Conservation (phyloP, 768 basidiomycete species). For the Xerocomus brunneocitrinus region DNA sequence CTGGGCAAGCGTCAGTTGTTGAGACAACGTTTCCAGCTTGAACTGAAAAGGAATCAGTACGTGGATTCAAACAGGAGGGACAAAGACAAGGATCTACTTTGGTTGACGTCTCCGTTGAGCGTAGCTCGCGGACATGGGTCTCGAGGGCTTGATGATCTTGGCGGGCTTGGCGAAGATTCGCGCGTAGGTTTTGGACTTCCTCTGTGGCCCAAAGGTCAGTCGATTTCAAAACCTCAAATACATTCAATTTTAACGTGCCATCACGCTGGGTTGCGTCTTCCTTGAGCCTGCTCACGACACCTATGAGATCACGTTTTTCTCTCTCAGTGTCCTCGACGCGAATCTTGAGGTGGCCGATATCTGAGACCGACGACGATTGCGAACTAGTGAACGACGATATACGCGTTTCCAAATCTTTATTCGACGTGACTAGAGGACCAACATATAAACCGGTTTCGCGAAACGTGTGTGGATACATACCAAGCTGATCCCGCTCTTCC, state of each 20-base stretch:
- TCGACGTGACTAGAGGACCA: slow-evolving; percentile 38
- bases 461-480: slow-evolving; percentile 38
- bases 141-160: slow-evolving; percentile 69
- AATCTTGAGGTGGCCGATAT: slow-evolving; percentile 52
- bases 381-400: slow-evolving; percentile 53
- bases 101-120: slow-evolving; percentile 71
- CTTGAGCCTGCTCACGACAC: slow-evolving; percentile 77
- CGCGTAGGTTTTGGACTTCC: slow-evolving; percentile 65
- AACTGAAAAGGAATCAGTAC: slow-evolving; percentile 45
- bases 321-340: slow-evolving; percentile 74
- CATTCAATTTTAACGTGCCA: slow-evolving; percentile 41
- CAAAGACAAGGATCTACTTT: slow-evolving; percentile 42
- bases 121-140: slow-evolving; percentile 64
- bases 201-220: slow-evolving; percentile 37
- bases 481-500: slow-evolving; percentile 61
- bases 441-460: slow-evolving; percentile 6
- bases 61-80: neutral
- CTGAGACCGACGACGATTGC: slow-evolving; percentile 58
- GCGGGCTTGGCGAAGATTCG: slow-evolving; percentile 68
- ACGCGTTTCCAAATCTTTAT: slow-evolving; percentile 48
- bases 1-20: slow-evolving; percentile 76
- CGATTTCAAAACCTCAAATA: neutral
- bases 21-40: slow-evolving; percentile 77
- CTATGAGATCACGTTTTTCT: slow-evolving; percentile 87
- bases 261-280: slow-evolving; percentile 71